Conservation (phyloP, 345 rosid genomes). For the Salix dunnii region DNA sequence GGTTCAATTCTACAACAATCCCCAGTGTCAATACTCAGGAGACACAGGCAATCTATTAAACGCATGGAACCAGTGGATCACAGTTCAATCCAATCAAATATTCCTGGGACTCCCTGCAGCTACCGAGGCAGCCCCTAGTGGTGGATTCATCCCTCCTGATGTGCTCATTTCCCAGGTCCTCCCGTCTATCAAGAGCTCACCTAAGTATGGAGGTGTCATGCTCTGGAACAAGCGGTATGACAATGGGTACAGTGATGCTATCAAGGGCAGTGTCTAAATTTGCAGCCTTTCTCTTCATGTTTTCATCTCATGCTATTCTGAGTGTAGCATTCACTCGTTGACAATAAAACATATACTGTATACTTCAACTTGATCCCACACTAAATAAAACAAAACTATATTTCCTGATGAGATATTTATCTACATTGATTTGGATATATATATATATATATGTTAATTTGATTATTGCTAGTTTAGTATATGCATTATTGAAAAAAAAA, state of each 20-base stretch:
- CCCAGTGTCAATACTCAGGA: not conserved
- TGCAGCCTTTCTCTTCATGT: too few relatives aligned
- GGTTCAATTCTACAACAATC: slow-evolving; percentile 22
- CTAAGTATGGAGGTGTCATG: slow-evolving; percentile 20
- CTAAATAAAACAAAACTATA: not conserved
- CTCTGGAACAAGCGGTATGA: slow-evolving; percentile 15
- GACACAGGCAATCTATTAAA: not conserved
- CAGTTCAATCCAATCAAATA: not conserved
- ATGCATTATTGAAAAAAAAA: too few relatives aligned
- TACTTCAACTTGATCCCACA: not conserved
- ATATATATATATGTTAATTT: too few relatives aligned
- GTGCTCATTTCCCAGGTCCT: slow-evolving; percentile 20
- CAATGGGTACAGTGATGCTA: slow-evolving; percentile 14
- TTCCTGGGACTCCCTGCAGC: slow-evolving; percentile 18
- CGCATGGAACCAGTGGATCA: slow-evolving; percentile 16
- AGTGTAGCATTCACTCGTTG: not conserved
- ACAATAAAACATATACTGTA: not conserved
- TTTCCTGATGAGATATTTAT: not conserved
- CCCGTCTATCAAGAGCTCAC: slow-evolving; percentile 15
- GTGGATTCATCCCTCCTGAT: slow-evolving; percentile 12
- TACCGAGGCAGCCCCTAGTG: slow-evolving; percentile 10
- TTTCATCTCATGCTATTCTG: too few relatives aligned
- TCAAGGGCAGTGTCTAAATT: not conserved
- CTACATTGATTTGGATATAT: too few relatives aligned
- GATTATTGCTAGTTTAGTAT: too few relatives aligned